Percentiles rank a stretch among this genome's conserved stretches.
These are phyloP conservation scores for Fusarium miscanthi DNA, from an alignment of 2,329 filamentous ascomycete species.

Conservation along the genomic window DNA sequence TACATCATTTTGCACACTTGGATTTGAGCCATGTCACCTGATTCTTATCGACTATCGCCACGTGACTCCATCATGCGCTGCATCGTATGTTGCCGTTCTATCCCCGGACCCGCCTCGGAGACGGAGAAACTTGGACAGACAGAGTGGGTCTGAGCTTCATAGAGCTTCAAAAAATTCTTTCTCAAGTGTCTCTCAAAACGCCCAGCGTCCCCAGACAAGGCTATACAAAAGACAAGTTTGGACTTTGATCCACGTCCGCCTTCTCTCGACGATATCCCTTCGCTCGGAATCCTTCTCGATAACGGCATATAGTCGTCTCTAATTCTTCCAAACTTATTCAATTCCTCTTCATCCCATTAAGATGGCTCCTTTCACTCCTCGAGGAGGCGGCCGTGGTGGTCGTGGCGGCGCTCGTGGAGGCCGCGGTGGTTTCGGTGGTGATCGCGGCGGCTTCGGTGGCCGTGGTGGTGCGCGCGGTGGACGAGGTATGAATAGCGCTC, in stretches of 20 bases:
- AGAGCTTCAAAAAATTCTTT: slow-evolving; percentile 56
- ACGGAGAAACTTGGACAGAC: slow-evolving; percentile 40
- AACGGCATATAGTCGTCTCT: slow-evolving; percentile 32
- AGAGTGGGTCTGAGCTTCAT: slow-evolving; percentile 44
- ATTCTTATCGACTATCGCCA: slow-evolving; percentile 27
- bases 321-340: slow-evolving; percentile 39
- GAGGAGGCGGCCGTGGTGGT: slow-evolving; percentile 49
- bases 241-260: slow-evolving; percentile 46
- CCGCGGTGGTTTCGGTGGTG: slow-evolving; percentile 51
- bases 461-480: slow-evolving; percentile 44
- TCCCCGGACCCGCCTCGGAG: slow-evolving; percentile 31
- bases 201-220: slow-evolving; percentile 45
- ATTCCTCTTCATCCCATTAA: slow-evolving; percentile 43
- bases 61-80: slow-evolving; percentile 28
- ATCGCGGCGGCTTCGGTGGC: slow-evolving; percentile 50
- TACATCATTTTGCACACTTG: too few relatives aligned
- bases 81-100: slow-evolving; percentile 11
- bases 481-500: slow-evolving; percentile 35
- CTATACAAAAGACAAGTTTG: slow-evolving; percentile 48
- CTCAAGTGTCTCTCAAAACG: slow-evolving; percentile 41
- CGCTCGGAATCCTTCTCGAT: slow-evolving; percentile 30
- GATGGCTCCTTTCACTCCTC: slow-evolving; percentile 49
- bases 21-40: slow-evolving; percentile 41
- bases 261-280: slow-evolving; percentile 37
- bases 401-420: slow-evolving; percentile 51